Evolutionary conservation across 305 asterid species (phyloP), one percentile per base, ranked within the genome.

Genomic region (Andrographis paniculata): DNA sequence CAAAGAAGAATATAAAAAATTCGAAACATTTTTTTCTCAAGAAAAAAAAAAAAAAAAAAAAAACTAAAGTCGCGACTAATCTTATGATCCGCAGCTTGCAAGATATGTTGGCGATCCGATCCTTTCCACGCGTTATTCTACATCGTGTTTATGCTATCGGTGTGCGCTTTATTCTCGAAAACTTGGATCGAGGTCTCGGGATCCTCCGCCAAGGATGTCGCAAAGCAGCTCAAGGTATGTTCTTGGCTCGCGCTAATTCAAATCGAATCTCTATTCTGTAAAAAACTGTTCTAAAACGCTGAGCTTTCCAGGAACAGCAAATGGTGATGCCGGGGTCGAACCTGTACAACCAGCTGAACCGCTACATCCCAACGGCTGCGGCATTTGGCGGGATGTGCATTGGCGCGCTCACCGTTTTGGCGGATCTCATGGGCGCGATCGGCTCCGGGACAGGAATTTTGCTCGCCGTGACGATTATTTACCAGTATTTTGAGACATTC

Each of bases 121-220:
- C 93, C 93, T 15, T 82, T 82, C 70, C 93, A 82, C 53, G 93
- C 85, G 46, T 61, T 82, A 13, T 78, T 82, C 50, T 82, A 81
- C 38, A 73, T 81, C 1, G 78, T 78, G 41, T 82, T 82, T 53
- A 82, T 82, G 93, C 74, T 82, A 20, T 73, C 88, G 45, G 93
- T 87, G 17, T 82, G 93, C 56, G 88, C 93, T 20, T 54, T 82
- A 39, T 82, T 82, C 70, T 82, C 93, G 27, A 82, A 82, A 47
- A 78, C 93, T 4, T 82, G 93, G 93, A 82, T 82, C 52, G 93
- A 82, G 70, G 93, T 82, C 24, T 82, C 88, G n/a, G 93, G 93
- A 21, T 82, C 93, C 16, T 82, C 93, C 2, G 93, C 93, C 27
- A 67, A 71, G 50, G 93, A 82, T 42, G 93, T 82, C 18, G 93